Conservation (phyloP, 345 rosid genomes). For the Anacardium occidentale region DNA sequence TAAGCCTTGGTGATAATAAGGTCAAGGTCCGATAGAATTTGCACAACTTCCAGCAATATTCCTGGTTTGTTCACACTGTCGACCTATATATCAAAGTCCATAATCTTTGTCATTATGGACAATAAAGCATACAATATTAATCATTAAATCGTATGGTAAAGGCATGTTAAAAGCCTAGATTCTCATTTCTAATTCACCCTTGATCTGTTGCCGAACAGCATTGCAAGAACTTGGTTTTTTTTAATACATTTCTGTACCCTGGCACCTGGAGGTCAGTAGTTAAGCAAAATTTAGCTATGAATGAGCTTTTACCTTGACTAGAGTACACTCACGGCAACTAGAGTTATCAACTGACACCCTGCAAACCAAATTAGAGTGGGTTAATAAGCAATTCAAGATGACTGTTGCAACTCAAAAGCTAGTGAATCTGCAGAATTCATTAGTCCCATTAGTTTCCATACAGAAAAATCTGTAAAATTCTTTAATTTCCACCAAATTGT, state of each 20-base stretch:
- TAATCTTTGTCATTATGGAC: neutral
- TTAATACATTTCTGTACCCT: neutral
- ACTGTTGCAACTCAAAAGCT: neutral
- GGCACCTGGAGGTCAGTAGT: neutral
- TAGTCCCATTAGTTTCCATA: neutral
- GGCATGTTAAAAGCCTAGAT: neutral
- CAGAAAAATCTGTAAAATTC: neutral
- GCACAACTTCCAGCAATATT: constrained; percentile 90
- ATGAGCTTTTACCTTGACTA: constrained; percentile 59
- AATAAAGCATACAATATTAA: too few species aligned
- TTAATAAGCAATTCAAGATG: neutral
- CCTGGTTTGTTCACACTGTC: constrained; percentile 96
- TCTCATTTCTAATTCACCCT: neutral
- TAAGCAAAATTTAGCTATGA: neutral
- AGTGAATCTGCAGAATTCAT: neutral
- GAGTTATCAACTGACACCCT: constrained; percentile 89
- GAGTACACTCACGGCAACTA: constrained; percentile 65
- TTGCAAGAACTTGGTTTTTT: neutral
- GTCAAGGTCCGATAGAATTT: constrained; percentile 81
- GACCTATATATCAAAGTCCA: constrained; percentile 41
- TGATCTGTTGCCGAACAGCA: neutral
- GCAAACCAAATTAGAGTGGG: constrained; percentile 21
- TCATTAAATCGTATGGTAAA: neutral
- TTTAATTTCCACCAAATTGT: neutral
- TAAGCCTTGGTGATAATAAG: constrained; percentile 89